Base-by-base conservation (phyloP, 345 rosid genomes). In the Noccaea caerulescens region DNA sequence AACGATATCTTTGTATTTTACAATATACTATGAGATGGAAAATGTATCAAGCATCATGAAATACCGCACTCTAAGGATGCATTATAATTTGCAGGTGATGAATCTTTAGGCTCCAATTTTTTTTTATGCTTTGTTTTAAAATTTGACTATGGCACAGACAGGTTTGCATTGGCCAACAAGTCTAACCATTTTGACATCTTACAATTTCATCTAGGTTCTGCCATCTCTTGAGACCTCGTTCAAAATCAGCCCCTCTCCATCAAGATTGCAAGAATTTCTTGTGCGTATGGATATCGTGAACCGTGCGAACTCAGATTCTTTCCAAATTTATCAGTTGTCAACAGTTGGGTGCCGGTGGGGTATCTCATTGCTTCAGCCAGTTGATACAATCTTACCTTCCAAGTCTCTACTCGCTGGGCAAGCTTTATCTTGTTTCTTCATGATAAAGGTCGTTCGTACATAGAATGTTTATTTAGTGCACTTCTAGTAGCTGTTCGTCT, bases 31-130 rank as follows among this genome's bases (percentile, higher is more conserved):
- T 77, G 99, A 90, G 87, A 82, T 88, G 79, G 93, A 70, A 77
- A 86, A 85, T 81, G 77, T 61, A 68, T 84, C 96, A 76, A 83
- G 86, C 77, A 38, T 69, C 82, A 83, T 94, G 84, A 94, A 79
- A 77, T 94, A 87, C 86, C 97, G 97, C 75, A 84, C 86, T 47
- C 82, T 94, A 43, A 87, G 97, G 62, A 83, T 94, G 91, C 84
- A 79, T 79, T 88, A 84, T 81, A 83, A 79, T 66, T 72, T 92
- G 72, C 84, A 88, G 98, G 97, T 94, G 69, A 71, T 69, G 55
- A 63, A 55, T 56, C 52, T 37, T 13, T 61, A 43, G 63, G 53
- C 58, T 45, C 4, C 66, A 38, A 36, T 34, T 55, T 56, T 7
- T 44, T 41, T 44, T 10, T 52, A 57, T 32, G 1, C n/a, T 66